phyloP scores from a whole-genome alignment of 2,329 filamentous ascomycete genomes.

The Clathrospora elynae region DNA sequence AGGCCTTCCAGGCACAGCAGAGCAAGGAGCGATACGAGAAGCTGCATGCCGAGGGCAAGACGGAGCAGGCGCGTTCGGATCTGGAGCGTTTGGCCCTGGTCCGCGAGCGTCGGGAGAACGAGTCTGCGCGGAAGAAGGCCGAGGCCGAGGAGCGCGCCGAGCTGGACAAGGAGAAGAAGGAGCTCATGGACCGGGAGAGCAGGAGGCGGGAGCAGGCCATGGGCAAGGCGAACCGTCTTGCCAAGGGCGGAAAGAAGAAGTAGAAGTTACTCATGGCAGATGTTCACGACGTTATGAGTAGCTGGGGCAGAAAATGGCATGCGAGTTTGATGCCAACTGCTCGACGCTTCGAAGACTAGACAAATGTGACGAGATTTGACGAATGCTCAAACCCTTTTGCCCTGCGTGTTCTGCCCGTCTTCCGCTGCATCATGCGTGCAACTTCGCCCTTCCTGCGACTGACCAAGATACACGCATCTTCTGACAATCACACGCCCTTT shows the following conservation, averaged over 20 bases:
- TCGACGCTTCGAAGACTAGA: slow-evolving; percentile 13
- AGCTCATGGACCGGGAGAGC: slow-evolving; percentile 54
- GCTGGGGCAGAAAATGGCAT: slow-evolving; percentile 11
- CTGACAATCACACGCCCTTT: not conserved
- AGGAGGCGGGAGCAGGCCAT: slow-evolving; percentile 55
- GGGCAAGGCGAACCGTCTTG: slow-evolving; percentile 53
- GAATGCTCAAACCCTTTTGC: not conserved
- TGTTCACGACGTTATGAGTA: slow-evolving; percentile 13
- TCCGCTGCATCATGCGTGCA: not conserved
- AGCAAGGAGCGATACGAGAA: slow-evolving; percentile 91
- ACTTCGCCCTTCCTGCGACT: not conserved
- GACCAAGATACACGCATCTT: too few species aligned
- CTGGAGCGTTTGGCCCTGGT: slow-evolving; percentile 81
- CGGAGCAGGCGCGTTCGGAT: slow-evolving; percentile 90
- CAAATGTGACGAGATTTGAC: slow-evolving; percentile 7
- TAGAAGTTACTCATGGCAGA: slow-evolving; percentile 19
- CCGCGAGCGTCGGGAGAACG: slow-evolving; percentile 82
- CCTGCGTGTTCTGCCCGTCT: slow-evolving; percentile 1
- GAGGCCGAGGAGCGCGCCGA: slow-evolving; percentile 58
- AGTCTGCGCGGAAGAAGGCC: slow-evolving; percentile 80
- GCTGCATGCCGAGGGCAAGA: slow-evolving; percentile 92
- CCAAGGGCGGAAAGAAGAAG: slow-evolving; percentile 49
- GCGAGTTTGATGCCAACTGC: slow-evolving; percentile 1
- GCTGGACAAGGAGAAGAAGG: slow-evolving; percentile 62
- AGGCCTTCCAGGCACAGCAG: slow-evolving; percentile 84